phyloP scores from a whole-genome alignment of 2,329 filamentous ascomycete genomes.

The Plenodomus lindquistii region DNA sequence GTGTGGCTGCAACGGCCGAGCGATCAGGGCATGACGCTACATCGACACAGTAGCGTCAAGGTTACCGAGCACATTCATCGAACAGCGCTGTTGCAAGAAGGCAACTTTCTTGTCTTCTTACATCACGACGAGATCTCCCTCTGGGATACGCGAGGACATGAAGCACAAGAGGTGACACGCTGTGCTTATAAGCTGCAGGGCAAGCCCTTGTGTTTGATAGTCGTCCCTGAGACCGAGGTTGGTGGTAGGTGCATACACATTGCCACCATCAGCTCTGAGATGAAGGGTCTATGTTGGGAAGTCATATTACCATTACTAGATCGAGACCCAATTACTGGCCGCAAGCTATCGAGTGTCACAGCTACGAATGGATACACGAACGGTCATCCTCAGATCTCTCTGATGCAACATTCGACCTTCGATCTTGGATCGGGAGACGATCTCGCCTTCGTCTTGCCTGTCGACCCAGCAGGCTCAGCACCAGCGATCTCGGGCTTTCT shows the following conservation, averaged over 20 bases:
- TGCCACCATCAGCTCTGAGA: constrained; percentile 79
- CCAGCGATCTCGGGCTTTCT: constrained; percentile 76
- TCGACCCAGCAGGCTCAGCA: constrained; percentile 80
- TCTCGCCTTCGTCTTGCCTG: constrained; percentile 69
- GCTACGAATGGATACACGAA: constrained; percentile 37
- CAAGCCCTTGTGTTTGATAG: constrained; percentile 78
- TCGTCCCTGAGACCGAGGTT: constrained; percentile 68
- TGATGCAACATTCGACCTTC: constrained; percentile 73
- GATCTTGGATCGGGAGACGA: constrained; percentile 61
- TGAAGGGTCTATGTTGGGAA: constrained; percentile 82
- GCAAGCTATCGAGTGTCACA: constrained; percentile 27
- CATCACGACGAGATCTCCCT: constrained; percentile 71
- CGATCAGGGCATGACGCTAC: constrained; percentile 57
- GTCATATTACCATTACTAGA: constrained; percentile 60
- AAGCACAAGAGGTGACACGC: constrained; percentile 63
- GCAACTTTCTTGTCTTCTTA: constrained; percentile 79
- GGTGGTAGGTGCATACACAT: constrained; percentile 63
- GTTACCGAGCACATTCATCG: constrained; percentile 75
- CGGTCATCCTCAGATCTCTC: constrained; percentile 44
- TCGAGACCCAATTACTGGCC: constrained; percentile 30
- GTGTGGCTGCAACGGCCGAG: constrained; percentile 74
- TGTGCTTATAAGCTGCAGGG: constrained; percentile 64
- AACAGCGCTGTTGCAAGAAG: constrained; percentile 76
- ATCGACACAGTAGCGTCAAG: constrained; percentile 69
- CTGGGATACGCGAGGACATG: constrained; percentile 73